Evolutionary conservation across 2,329 filamentous ascomycete species (phyloP), one percentile per base, ranked within the genome.

Genomic region (Cercospora zeina): DNA sequence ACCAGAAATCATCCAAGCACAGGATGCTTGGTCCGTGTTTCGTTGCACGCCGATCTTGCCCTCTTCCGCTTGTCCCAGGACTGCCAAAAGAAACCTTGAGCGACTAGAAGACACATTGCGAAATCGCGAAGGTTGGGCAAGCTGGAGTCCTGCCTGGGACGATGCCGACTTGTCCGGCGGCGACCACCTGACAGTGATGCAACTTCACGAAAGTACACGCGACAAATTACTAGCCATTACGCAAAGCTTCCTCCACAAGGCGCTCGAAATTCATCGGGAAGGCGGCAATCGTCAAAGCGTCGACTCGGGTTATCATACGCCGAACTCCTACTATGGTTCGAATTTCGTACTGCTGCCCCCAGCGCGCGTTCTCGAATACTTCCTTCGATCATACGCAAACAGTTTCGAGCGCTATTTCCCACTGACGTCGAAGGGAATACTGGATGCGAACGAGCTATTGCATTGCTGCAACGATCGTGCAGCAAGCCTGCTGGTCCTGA

Each of bases 151-250:
- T n/a, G 72, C 76, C 11, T 80, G 79, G 76, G 76, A 82, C 51
- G 80, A 83, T 33, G 68, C 75, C 7, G 80, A 82, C 58, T 77
- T 79, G 56, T 75, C 78, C 19, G 76, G 76, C n/a, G 77, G 77
- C 34, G 78, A 81, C 31, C 75, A 78, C 45, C 72, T 83, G 45
- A 75, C 75, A 4, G 79, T 82, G 11, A 77, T 81, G 69, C 79
- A 77, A 36, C 70, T 83, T 54, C 80, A 81, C 50, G 81, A 82
- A 59, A 77, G 81, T 49, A 87, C 86, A 2, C 81, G 87, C 33
- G 88, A 90, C 72, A 87, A 86, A 71, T 83, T 90, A 69, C 81
- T 89, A n/a, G 87, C 86, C 54, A 89, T 89, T 64, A 89, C 87
- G 0, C 87, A 89, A 72, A 84, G 81, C 45, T 89, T 89, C 71